Evolutionary conservation across 1,284 basidiomycete species (phyloP).

Genomic region (Spongispora temasekensis): DNA sequence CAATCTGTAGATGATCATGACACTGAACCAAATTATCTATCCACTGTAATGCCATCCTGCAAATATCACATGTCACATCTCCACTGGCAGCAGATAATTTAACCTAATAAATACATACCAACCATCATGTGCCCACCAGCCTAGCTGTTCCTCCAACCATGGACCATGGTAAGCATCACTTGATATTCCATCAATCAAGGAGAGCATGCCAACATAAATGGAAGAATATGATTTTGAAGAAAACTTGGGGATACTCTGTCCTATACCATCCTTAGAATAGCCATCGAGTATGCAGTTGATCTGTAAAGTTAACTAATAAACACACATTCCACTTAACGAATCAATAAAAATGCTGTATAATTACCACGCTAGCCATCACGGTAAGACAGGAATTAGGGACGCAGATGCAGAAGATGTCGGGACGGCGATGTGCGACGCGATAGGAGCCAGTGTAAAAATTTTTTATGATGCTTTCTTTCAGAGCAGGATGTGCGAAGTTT

Average conservation of each 20-base stretch:
- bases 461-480: not conserved
- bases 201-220: not conserved
- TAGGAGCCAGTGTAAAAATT: not conserved
- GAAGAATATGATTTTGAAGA: not conserved
- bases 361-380: not conserved
- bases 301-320: not conserved
- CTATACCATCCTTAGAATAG: not conserved
- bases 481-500: not conserved
- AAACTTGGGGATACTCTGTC: not conserved
- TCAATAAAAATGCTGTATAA: not conserved
- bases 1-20: not conserved
- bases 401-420: not conserved
- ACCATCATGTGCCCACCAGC: not conserved
- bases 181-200: not conserved
- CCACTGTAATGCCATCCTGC: not conserved
- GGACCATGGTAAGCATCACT: not conserved
- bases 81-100: not conserved
- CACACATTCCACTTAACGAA: no score
- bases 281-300: not conserved
- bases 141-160: not conserved
- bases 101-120: not conserved
- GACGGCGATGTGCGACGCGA: not conserved
- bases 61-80: not conserved
- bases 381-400: not conserved
- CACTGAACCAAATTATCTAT: not conserved